Evolutionary conservation across 2,329 filamentous ascomycete genomes (phyloP).

Genomic region (Fragosphaeria purpurea): DNA sequence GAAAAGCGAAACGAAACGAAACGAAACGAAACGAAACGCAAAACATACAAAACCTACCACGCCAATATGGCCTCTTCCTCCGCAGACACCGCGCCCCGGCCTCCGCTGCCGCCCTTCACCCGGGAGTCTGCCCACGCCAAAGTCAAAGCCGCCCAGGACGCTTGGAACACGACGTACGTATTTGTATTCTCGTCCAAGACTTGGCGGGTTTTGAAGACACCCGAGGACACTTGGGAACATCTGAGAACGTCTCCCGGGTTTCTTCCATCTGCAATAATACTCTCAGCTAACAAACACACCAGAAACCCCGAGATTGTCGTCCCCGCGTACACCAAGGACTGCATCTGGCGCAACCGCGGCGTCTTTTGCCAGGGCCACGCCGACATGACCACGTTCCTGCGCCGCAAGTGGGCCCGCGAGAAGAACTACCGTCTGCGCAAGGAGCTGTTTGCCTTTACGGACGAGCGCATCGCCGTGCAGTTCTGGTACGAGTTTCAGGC

Average conservation of each 20-base stretch:
- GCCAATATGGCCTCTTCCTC: conserved; percentile 2
- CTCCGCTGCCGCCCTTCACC: conserved; percentile 62
- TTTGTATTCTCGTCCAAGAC: background rate
- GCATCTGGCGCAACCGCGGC: conserved; percentile 71
- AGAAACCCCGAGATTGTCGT: conserved; percentile 58
- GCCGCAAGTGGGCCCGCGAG: conserved; percentile 65
- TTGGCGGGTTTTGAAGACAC: no score
- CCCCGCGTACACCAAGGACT: conserved; percentile 63
- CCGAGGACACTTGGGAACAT: no score
- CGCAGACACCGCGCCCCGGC: conserved; percentile 17
- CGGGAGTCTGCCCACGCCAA: conserved; percentile 60
- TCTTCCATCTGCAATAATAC: background rate
- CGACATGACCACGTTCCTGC: conserved; percentile 58
- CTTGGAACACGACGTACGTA: conserved; percentile 67
- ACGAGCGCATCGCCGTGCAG: conserved; percentile 70
- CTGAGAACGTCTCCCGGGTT: background rate
- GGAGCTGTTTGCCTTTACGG: conserved; percentile 69
- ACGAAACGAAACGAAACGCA: no score
- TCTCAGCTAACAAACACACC: background rate
- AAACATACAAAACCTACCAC: background rate
- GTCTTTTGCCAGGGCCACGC: conserved; percentile 59
- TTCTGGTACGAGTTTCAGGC: conserved; percentile 75
- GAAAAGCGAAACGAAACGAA: no score
- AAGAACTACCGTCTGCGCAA: conserved; percentile 65
- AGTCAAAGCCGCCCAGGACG: conserved; percentile 73